phyloP scores from a whole-genome alignment of 176 grass and related monocot genomes.

The Cocos nucifera region DNA sequence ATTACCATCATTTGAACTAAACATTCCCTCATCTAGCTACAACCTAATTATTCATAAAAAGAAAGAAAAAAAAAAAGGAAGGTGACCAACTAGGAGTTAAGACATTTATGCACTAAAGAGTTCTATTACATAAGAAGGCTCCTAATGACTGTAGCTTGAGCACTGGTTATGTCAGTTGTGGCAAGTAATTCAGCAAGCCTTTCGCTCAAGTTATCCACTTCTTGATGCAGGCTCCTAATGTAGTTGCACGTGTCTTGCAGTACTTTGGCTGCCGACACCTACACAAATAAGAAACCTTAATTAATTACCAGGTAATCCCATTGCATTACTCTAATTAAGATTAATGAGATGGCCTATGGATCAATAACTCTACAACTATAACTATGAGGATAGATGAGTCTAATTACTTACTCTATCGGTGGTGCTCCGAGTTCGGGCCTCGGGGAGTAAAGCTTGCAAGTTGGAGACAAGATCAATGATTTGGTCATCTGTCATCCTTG shows the following conservation, averaged over 20 bases:
- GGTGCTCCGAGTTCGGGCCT: neutral
- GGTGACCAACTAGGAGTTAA: no score
- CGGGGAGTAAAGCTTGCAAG: slow-evolving; percentile 1
- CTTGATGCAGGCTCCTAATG: neutral
- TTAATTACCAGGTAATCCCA: neutral
- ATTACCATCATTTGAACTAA: no score
- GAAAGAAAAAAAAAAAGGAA: no score
- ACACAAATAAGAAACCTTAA: neutral
- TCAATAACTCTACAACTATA: no score
- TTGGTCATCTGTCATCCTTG: neutral
- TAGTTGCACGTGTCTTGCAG: neutral
- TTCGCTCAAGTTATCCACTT: neutral
- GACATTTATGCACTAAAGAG: no score
- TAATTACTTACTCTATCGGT: neutral
- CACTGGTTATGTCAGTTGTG: neutral
- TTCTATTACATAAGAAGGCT: neutral
- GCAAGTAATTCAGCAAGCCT: neutral
- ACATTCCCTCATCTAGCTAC: no score
- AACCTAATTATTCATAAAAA: no score
- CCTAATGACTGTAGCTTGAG: neutral
- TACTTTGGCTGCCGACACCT: neutral
- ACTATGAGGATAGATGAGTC: neutral
- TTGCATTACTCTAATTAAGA: no score
- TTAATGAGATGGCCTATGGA: no score
- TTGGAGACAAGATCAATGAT: neutral